Base-by-base conservation (phyloP, 164 flowering plant species). In the Stephania japonica region DNA sequence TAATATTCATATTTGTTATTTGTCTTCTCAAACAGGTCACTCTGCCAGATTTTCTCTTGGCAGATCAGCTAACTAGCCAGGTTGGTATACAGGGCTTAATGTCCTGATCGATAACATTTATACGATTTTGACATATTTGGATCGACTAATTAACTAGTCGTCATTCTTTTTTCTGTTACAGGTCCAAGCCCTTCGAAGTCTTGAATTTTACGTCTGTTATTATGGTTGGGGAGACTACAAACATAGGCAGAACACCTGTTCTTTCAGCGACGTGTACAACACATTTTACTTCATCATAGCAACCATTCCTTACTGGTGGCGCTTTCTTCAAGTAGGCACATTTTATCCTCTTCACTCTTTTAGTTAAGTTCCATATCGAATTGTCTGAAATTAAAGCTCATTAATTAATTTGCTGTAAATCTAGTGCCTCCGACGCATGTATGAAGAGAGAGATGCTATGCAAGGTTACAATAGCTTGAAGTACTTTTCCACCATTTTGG, bases 21-120 rank as follows among this genome's bases (percentile, higher is more conserved):
- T 41, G 67, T 27, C 21, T 43, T 23, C 25, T 32, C 44, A 23
- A 65, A 21, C 77, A 86, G 89, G 91, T 89, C 56, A 80, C 81
- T 7, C 84, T 90, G 49, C 87, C 88, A 1, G 94, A 90, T 70
- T 87, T 88, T 73, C 84, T 90, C 83, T 70, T 86, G 73, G 90
- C 89, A 27, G 95, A 90, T 72, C 92, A 90, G 76, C 50, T 90
- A 32, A 87, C 90, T 11, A 90, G 92, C 81, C 95, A 88, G 91
- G 91, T 87, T 44, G 14, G 56, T 1, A 25, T 21, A 27, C 32
- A 25, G n/a, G 25, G 63, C 5, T 56, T 56, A 0, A 5, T 18
- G 23, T 25, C 16, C 4, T 42, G 50, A 25, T 42, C 12, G 11
- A 21, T 19, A 11, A 10, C 7, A 5, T 6, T 5, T 10, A 6